Base-by-base conservation (phyloP, 495 filamentous ascomycete genomes). In the Hypoxylon trugodes region DNA sequence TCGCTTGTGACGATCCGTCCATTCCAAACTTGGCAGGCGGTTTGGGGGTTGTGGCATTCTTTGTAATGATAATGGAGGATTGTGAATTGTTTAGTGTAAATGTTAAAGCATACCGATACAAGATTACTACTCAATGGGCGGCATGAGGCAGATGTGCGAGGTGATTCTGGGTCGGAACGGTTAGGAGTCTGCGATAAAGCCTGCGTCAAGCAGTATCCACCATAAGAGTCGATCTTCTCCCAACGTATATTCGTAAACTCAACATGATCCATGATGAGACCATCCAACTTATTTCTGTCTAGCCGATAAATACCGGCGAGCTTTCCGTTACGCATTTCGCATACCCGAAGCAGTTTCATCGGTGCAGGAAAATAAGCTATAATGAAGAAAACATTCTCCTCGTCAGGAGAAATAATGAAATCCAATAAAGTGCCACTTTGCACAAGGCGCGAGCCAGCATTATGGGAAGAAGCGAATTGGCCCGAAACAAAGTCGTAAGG, bases 221-320 rank as follows among this genome's bases (percentile, higher is more conserved):
- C 70, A 24, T 62, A 72, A 13, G 57, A 65, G 48, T 72, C 62
- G 19, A 69, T 25, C 16, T 72, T 72, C 61, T 72, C 67, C 70
- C 67, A 69, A 4, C 46, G 58, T 1, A 72, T 26, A 25, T 53
- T 61, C 9, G 51, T 53, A 24, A 61, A 55, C 10, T 60, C 47
- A 6, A 45, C 25, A 5, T 32, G 25, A 12, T 41, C 40, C 45
- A 55, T 62, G n/a, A 48, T 53, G 5, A 56, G 41, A 9, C 61
- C 53, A 1, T 57, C 22, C 57, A 45, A 72, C 13, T 49, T 40
- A 22, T 41, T 66, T 8, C 59, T 55, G 10, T 58, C 53, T 40
- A 68, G 24, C 9, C 41, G 16, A 30, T 70, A 72, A 3, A 68
- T 66, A 13, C 26, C 68, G 12, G 18, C 28, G 15, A 66, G 54